Conservation (phyloP, 768 basidiomycete genomes). For the Dioszegia crocea region DNA sequence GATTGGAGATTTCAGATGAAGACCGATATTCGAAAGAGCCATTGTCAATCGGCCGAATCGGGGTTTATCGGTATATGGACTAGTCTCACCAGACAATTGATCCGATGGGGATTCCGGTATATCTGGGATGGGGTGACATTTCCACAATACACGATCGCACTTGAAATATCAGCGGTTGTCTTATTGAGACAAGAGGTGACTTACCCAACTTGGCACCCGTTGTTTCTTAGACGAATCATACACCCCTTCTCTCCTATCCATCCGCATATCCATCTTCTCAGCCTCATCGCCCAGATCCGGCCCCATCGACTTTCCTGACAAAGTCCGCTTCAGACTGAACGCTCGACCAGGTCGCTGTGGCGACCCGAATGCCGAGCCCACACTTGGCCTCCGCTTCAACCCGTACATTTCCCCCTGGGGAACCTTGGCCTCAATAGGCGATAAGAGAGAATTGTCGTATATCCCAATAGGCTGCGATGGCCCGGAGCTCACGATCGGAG, state of each 20-base stretch:
- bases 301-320: conserved; percentile 24
- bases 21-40: conserved; percentile 26
- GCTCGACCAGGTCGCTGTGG: conserved; percentile 11
- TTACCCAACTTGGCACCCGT: conserved; percentile 49
- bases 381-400: background rate
- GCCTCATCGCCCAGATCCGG: conserved; percentile 18
- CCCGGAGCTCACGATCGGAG: conserved; percentile 3
- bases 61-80: background rate
- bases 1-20: conserved; percentile 22
- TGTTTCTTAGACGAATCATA: conserved; percentile 50
- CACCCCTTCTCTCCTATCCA: conserved; percentile 43
- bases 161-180: conserved; percentile 7
- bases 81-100: background rate
- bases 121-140: conserved; percentile 38
- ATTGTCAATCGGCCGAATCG: conserved; percentile 25
- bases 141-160: conserved; percentile 50
- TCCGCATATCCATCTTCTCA: conserved; percentile 19
- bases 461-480: background rate
- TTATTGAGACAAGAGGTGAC: background rate
- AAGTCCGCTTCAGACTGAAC: conserved; percentile 29
- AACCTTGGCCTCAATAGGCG: background rate
- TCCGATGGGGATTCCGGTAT: conserved; percentile 4
- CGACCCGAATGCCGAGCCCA: conserved; percentile 1
- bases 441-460: background rate
- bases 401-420: background rate